A percentile compares a stretch with the other conserved stretches of the same genome.
These are phyloP conservation scores for Lyophyllum shimeji DNA, from an alignment of 768 basidiomycete species.

Conservation along the genomic window DNA sequence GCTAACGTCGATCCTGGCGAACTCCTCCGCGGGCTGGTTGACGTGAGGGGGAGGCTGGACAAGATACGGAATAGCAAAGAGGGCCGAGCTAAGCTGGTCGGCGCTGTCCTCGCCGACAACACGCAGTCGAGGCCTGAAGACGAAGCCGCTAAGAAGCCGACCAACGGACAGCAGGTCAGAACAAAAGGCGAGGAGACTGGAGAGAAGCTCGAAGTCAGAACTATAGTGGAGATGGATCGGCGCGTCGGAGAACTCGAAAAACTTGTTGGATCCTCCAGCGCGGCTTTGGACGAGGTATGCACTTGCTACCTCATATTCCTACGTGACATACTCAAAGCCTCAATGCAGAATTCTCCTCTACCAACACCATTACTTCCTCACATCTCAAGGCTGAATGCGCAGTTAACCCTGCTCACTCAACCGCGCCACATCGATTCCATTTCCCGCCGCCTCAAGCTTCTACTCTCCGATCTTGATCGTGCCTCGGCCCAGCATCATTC, in stretches of 20 bases:
- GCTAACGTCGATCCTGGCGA: conserved; percentile 70
- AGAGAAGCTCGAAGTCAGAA: conserved; percentile 41
- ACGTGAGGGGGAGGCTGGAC: conserved; percentile 67
- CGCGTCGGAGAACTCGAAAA: conserved; percentile 84
- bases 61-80: conserved; percentile 66
- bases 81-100: conserved; percentile 64
- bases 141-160: conserved; percentile 13
- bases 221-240: conserved; percentile 74
- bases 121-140: conserved; percentile 15
- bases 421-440: conserved; percentile 96
- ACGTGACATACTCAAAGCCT: neutral
- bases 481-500: conserved; percentile 51
- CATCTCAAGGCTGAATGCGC: conserved; percentile 78
- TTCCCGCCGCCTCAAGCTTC: conserved; percentile 88
- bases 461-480: conserved; percentile 91
- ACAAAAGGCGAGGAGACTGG: conserved; percentile 13
- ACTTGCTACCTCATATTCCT: neutral
- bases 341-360: conserved; percentile 59
- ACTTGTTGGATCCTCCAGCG: conserved; percentile 77
- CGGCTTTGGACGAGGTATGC: conserved; percentile 79
- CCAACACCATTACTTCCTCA: conserved; percentile 82
- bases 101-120: conserved; percentile 47
- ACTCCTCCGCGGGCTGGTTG: conserved; percentile 74
- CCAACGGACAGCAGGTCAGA: conserved; percentile 1
- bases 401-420: conserved; percentile 87